Percentiles rank a stretch among this genome's conserved stretches.
These are phyloP conservation scores for Colletotrichum sp. DNA, from an alignment of 2,329 filamentous ascomycete genomes.

Conservation along the genomic window DNA sequence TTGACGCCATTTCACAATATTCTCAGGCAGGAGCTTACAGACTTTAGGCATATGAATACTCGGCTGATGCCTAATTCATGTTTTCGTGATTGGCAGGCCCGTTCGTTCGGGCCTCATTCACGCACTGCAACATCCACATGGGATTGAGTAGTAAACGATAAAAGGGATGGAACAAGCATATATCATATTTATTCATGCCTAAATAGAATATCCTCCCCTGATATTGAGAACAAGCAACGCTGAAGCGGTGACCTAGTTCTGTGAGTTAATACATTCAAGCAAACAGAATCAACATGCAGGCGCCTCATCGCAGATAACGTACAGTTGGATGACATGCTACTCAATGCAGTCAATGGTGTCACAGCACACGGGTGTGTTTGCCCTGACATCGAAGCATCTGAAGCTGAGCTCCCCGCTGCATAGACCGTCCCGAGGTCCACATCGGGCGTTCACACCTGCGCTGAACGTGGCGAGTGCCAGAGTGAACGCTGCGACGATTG, in stretches of 20 bases:
- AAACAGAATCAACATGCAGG: not conserved
- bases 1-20: not conserved
- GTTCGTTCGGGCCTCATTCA: not conserved
- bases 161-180: not conserved
- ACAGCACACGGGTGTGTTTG: not conserved
- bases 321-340: not conserved
- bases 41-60: not conserved
- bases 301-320: not conserved
- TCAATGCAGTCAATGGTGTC: not conserved
- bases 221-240: not conserved
- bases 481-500: not conserved
- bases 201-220: not conserved
- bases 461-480: not conserved
- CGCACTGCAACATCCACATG: not conserved
- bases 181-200: not conserved
- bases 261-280: not conserved
- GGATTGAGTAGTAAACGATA: fast-evolving
- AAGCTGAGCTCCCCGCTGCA: not conserved
- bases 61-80: not conserved
- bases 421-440: not conserved
- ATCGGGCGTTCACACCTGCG: not conserved
- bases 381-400: not conserved
- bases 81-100: not conserved
- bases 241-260: not conserved
- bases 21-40: not conserved